Evolutionary conservation across 495 filamentous ascomycete genomes (phyloP), one percentile per base, ranked within the genome.

Genomic region (Neurospora cerealis): DNA sequence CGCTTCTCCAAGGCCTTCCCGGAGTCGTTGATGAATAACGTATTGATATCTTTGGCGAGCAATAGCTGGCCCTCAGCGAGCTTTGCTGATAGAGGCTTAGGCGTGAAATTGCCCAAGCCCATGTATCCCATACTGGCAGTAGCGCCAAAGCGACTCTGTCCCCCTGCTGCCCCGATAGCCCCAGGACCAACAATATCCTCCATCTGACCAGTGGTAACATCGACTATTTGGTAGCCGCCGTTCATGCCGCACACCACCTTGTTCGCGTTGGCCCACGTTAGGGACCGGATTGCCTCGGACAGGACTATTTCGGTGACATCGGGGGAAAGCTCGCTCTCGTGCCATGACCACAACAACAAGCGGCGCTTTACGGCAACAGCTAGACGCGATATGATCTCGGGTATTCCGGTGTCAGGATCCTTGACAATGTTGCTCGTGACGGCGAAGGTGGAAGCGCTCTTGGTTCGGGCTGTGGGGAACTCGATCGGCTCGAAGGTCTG

Each of bases 21-120:
- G 9, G 94, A 87, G 34, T 88, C 87, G 73, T 97, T 90, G 73
- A 97, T 92, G 77, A 98, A 99, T 54, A 97, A 85, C 1, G 94
- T 96, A 78, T 98, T 97, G 78, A 97, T 93, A 77, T 99, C 96
- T 80, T 97, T 98, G 11, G 96, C 93, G 17, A 99, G 85, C 77
- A 99, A 81, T 76, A 98, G 88, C 78, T 98, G 89, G 0, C 93
- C 94, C 72, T 95, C 93, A 5, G 87, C 87, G 9, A 99, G 84
- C 72, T 90, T 91, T 5, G 95, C 92, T 24, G 93, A 93, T 74
- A 99, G 84, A 8, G 96, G 96, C 77, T 94, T 94, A 15, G 96
- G 96, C 37, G 93, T 92, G 85, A 91, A 95, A 10, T 93, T 90
- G 11, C 94, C 94, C 77, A 99, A 90, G 3, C 94, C 95, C 86